Percentiles rank a stretch among this genome's conserved stretches.
Evolutionary conservation across 1,284 basidiomycete species (phyloP).

Genomic region (Rhodotorula sp.): DNA sequence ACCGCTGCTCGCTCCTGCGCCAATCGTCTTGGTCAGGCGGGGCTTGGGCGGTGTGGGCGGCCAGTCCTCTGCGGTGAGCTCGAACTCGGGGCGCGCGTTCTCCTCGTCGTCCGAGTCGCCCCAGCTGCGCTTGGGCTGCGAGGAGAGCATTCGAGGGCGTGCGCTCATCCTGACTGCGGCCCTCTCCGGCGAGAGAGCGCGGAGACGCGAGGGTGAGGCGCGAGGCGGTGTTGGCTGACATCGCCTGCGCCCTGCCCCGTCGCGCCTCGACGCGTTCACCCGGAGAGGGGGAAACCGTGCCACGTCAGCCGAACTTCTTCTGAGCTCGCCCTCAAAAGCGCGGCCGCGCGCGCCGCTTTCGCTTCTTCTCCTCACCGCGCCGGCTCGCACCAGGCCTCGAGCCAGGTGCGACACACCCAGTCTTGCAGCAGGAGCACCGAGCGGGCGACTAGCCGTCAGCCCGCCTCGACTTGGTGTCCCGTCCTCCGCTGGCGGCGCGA

Average conservation of each 20-base stretch:
- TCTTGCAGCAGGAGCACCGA: conserved; percentile 19
- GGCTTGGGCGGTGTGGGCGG: conserved; percentile 31
- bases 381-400: neutral
- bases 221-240: neutral
- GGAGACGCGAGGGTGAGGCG: neutral
- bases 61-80: conserved; percentile 32
- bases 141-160: conserved; percentile 26
- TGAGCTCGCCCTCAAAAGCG: neutral
- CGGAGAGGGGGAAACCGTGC: neutral
- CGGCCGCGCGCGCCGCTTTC: neutral
- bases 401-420: neutral
- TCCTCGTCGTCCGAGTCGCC: conserved; percentile 29
- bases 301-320: neutral
- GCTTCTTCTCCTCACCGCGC: conserved; percentile 4
- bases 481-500: conserved; percentile 18
- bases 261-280: neutral
- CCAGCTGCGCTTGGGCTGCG: conserved; percentile 37
- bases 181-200: neutral
- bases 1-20: neutral
- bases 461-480: conserved; percentile 18
- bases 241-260: neutral
- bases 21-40: neutral
- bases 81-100: conserved; percentile 28
- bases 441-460: conserved; percentile 6
- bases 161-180: neutral